Percentiles rank a stretch among this genome's conserved stretches.
Conservation (phyloP, 2,329 filamentous ascomycete genomes). For the Helminthosporium solani region DNA sequence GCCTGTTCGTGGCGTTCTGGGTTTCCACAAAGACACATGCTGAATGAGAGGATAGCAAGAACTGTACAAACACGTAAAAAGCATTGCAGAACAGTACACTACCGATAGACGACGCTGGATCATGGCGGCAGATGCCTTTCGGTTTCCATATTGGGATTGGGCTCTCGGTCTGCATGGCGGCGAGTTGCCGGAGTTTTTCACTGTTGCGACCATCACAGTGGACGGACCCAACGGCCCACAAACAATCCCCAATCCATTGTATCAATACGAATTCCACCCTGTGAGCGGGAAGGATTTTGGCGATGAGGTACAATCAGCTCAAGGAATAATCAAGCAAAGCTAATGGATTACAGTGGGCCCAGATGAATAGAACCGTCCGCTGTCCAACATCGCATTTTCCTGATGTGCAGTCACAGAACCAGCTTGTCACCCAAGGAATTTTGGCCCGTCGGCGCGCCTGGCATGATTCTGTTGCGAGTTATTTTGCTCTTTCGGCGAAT, state of each 20-base stretch:
- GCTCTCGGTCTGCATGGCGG: slow-evolving; percentile 22
- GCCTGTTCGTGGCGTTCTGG: neutral
- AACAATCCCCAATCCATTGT: slow-evolving; percentile 31
- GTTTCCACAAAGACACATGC: neutral
- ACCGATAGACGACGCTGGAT: slow-evolving; percentile 21
- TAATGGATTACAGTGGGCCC: slow-evolving; percentile 19
- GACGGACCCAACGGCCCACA: slow-evolving; percentile 17
- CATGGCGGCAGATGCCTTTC: slow-evolving; percentile 30
- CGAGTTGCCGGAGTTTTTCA: slow-evolving; percentile 28
- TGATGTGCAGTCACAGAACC: slow-evolving; percentile 21
- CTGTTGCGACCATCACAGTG: slow-evolving; percentile 17
- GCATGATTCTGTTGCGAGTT: slow-evolving; percentile 17
- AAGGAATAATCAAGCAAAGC: neutral
- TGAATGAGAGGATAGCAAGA: slow-evolving; percentile 25
- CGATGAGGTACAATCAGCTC: slow-evolving; percentile 14
- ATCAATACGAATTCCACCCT: slow-evolving; percentile 30
- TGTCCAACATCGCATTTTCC: slow-evolving; percentile 28
- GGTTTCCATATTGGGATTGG: slow-evolving; percentile 42
- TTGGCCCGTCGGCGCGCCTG: slow-evolving; percentile 4
- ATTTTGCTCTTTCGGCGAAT: slow-evolving; percentile 1
- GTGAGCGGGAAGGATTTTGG: slow-evolving; percentile 25
- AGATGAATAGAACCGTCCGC: slow-evolving; percentile 29
- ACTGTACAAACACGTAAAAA: slow-evolving; percentile 24
- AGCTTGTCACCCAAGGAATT: slow-evolving; percentile 12
- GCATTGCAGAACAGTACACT: slow-evolving; percentile 20